These are phyloP conservation scores for Neofusicoccum umdonicola DNA, from an alignment of 2,329 filamentous ascomycete genomes.

Conservation along the genomic window DNA sequence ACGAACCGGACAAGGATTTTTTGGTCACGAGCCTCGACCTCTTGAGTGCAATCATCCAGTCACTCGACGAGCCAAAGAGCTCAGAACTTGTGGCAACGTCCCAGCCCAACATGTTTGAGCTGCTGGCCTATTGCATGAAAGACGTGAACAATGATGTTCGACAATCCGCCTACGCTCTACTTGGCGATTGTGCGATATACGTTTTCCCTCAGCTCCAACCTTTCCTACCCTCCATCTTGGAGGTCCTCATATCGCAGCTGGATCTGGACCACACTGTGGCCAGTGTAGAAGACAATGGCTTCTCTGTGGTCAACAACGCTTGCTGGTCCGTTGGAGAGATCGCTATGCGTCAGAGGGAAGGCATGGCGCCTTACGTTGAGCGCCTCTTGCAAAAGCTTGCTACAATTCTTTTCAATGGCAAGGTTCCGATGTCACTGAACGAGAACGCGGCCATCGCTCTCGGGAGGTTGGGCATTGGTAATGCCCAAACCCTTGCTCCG, in stretches of 20 bases:
- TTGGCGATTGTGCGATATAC: slow-evolving; percentile 93
- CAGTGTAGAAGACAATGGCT: slow-evolving; percentile 78
- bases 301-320: slow-evolving; percentile 95
- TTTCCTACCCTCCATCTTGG: slow-evolving; percentile 70
- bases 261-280: slow-evolving; percentile 68
- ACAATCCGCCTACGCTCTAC: slow-evolving; percentile 90
- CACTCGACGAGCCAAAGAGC: slow-evolving; percentile 71
- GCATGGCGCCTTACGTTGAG: slow-evolving; percentile 74
- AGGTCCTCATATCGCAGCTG: slow-evolving; percentile 81
- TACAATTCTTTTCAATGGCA: slow-evolving; percentile 79
- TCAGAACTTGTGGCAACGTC: slow-evolving; percentile 72
- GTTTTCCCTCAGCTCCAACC: slow-evolving; percentile 79
- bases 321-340: slow-evolving; percentile 97
- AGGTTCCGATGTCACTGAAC: slow-evolving; percentile 79
- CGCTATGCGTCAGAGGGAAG: slow-evolving; percentile 69
- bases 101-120: slow-evolving; percentile 82
- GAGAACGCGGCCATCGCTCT: slow-evolving; percentile 95
- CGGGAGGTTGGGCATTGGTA: slow-evolving; percentile 79
- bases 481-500: slow-evolving; percentile 71
- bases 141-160: slow-evolving; percentile 88
- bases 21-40: slow-evolving; percentile 92
- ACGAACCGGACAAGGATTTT: slow-evolving; percentile 93
- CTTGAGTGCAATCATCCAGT: slow-evolving; percentile 88
- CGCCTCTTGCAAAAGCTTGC: slow-evolving; percentile 74
- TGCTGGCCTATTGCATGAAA: slow-evolving; percentile 88